These are phyloP conservation scores for Pseudocercospora crystallina DNA, from an alignment of 2,329 filamentous ascomycete genomes.

Conservation along the genomic window DNA sequence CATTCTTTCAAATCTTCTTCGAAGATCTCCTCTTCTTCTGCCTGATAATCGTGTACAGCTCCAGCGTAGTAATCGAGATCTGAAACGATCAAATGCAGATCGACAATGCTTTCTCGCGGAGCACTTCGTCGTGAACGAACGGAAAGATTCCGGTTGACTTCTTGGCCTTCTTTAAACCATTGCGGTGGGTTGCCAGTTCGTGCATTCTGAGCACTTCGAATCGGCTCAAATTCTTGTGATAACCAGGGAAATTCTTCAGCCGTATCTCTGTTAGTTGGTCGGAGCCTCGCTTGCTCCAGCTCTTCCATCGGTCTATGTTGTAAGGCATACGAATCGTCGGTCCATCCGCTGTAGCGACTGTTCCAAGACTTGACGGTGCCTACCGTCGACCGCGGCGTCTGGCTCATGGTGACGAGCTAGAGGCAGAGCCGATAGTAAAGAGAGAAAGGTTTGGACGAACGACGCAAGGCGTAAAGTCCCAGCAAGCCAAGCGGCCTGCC, in stretches of 20 bases:
- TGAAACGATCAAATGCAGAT: constrained; percentile 36
- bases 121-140: constrained; percentile 27
- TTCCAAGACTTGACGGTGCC: constrained; percentile 37
- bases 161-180: constrained; percentile 35
- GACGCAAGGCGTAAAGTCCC: constrained; percentile 9
- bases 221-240: constrained; percentile 34
- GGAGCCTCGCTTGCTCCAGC: constrained; percentile 30
- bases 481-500: constrained; percentile 12
- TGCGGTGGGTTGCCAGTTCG: constrained; percentile 27
- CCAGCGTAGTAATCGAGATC: constrained; percentile 39
- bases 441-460: constrained; percentile 11
- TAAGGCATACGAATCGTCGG: constrained; percentile 29
- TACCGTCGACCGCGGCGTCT: constrained; percentile 32
- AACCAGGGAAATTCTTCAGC: constrained; percentile 36
- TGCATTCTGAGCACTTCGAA: constrained; percentile 23
- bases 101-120: constrained; percentile 35
- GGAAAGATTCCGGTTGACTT: constrained; percentile 22
- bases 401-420: constrained; percentile 26
- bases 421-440: constrained; percentile 2
- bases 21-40: constrained; percentile 31
- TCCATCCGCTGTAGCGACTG: constrained; percentile 29
- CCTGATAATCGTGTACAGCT: constrained; percentile 38
- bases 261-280: constrained; percentile 19
- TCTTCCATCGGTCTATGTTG: constrained; percentile 29
- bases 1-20: constrained; percentile 31